These are phyloP conservation scores for Hypericum perforatum DNA, from an alignment of 345 rosid species.

Conservation along the genomic window DNA sequence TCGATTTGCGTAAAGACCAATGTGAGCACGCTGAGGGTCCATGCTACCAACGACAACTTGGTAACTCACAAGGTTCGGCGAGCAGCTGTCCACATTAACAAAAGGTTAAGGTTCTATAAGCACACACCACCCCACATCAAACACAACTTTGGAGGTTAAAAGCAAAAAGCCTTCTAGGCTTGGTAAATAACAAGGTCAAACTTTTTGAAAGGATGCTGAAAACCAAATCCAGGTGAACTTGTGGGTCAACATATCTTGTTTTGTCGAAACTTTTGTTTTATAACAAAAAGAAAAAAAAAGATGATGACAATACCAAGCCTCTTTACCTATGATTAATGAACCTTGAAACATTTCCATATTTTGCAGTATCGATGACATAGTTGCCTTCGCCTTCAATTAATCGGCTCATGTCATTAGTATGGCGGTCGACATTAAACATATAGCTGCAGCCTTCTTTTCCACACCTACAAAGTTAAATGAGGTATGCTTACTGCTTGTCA, in stretches of 20 bases:
- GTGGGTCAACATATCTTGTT: no score
- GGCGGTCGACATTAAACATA: conserved; percentile 54
- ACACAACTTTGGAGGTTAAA: no score
- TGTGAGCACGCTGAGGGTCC: conserved; percentile 67
- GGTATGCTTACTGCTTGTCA: background rate
- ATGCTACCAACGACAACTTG: conserved; percentile 90
- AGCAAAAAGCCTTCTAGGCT: no score
- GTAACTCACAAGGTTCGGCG: conserved; percentile 64
- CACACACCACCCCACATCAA: background rate
- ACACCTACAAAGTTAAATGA: conserved; percentile 37
- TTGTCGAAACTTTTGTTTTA: no score
- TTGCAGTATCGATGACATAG: conserved; percentile 70
- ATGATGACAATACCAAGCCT: background rate
- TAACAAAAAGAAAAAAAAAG: no score
- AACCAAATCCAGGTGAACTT: no score
- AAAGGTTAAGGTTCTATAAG: background rate
- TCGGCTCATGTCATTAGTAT: conserved; percentile 75
- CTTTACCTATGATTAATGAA: conserved; percentile 94
- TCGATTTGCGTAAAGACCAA: conserved; percentile 77
- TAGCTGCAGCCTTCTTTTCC: conserved; percentile 48
- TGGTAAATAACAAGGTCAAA: no score
- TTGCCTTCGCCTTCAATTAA: conserved; percentile 50
- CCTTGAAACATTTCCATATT: conserved; percentile 69
- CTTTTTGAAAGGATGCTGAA: no score
- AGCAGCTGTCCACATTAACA: conserved; percentile 48